A percentile compares a stretch with the other conserved stretches of the same genome.
These are phyloP conservation scores for Pneumocystis wakefieldiae DNA, from an alignment of 1,139 yeast species.

Conservation along the genomic window DNA sequence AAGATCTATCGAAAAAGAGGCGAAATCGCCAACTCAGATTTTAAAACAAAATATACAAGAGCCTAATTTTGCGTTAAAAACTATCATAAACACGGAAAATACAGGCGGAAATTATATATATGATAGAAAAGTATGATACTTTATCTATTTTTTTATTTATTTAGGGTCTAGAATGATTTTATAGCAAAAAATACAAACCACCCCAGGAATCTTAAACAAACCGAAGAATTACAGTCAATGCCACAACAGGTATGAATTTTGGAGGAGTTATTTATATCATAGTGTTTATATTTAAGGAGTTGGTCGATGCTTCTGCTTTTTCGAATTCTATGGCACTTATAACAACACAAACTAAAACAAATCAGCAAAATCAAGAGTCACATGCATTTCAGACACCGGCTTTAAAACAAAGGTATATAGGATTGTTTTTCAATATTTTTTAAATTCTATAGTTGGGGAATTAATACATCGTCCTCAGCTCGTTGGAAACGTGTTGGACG, in stretches of 20 bases:
- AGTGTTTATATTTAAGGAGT: background rate
- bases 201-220: background rate
- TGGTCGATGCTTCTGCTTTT: background rate
- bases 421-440: background rate
- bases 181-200: background rate
- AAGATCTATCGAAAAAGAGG: background rate
- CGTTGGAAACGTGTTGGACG: conserved; percentile 11
- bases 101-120: background rate
- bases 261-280: background rate
- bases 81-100: background rate
- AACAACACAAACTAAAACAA: background rate
- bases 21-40: background rate
- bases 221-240: background rate
- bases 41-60: background rate
- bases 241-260: background rate
- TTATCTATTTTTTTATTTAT: background rate
- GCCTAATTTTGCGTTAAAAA: background rate
- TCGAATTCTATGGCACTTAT: background rate
- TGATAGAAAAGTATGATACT: background rate
- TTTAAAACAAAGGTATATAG: background rate
- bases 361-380: background rate
- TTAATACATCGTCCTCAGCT: conserved; percentile 4
- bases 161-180: background rate
- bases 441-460: background rate
- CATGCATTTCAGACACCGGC: background rate